Evolutionary conservation across 2,329 filamentous ascomycete species (phyloP), one percentile per base, ranked within the genome.

Genomic region (Scedosporium apiospermum): DNA sequence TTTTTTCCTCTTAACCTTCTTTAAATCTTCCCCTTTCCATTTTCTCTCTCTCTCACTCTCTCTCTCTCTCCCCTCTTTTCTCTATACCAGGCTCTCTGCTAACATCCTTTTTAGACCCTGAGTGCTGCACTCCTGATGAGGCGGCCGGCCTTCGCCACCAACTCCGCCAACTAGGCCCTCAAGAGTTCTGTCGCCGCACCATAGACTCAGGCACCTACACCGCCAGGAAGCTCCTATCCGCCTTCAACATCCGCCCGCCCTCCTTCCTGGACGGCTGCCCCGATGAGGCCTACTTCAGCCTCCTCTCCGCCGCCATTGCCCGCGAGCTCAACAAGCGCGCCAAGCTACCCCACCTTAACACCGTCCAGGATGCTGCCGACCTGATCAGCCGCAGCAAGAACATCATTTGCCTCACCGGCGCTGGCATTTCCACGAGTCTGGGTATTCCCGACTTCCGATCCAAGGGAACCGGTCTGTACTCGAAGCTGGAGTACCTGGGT

Each of bases 361-460:
- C 88, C 1, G 81, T 98, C 61, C 89, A 96, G 66, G 92, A 99
- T 75, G 95, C 91, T 4, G 92, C 95, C 7, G 76, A 81, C 14
- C 79, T 99, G 60, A 82, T 99, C 53, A 80, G 85, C 68, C 82
- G 83, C 64, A 86, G 88, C 63, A 84, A 84, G 67, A 96, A 96
- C 73, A 93, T 99, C 73, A 85, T 99, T 70, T 89, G 98, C 66
- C 84, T 99, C 67, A 98, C 95, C 1, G 95, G 95, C 60, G 95
- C 95, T 18, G 95, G 95, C 67, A 98, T 99, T 68, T 97, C 93
- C 27, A 99, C 95, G 0, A 96, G 91, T 60, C 85, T 99, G 21
- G 95, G 95, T 65, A 98, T 99, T 64, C 95, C 95, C 4, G 95
- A 99, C 74, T 99, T 99, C 71, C 88, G 95, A 67, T 97, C 93